Evolutionary conservation across 2,329 filamentous ascomycete genomes (phyloP).

Genomic region (Chrysosporium queenslandicum): DNA sequence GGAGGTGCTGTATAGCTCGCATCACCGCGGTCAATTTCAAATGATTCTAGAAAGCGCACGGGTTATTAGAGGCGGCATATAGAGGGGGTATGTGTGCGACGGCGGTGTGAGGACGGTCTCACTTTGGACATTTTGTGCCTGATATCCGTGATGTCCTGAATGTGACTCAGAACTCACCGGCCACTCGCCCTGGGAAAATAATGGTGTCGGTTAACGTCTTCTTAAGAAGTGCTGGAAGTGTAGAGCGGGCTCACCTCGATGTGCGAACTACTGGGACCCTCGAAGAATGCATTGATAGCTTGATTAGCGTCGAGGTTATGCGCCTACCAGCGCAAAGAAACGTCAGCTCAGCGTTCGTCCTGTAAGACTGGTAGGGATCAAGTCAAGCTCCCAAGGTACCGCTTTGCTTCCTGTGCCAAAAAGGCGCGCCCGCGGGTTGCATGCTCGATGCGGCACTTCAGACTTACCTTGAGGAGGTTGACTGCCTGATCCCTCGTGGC

Average conservation of each 20-base stretch:
- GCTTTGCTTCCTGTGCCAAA: background rate
- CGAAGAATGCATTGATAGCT: slow-evolving; percentile 41
- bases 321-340: slow-evolving; percentile 25
- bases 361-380: background rate
- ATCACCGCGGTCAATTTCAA: slow-evolving; percentile 20
- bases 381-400: background rate
- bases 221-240: background rate
- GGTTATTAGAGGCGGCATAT: background rate
- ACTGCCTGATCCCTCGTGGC: slow-evolving; percentile 33
- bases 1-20: slow-evolving; percentile 32
- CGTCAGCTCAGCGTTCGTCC: background rate
- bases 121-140: slow-evolving; percentile 7
- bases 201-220: slow-evolving; percentile 27
- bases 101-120: background rate
- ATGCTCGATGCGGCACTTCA: background rate
- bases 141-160: slow-evolving; percentile 2
- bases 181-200: slow-evolving; percentile 27
- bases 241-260: slow-evolving; percentile 23
- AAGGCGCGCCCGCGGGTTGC: background rate
- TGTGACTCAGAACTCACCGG: slow-evolving; percentile 15
- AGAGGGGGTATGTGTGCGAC: background rate
- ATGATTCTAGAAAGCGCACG: slow-evolving; percentile 9
- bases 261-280: slow-evolving; percentile 32
- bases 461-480: slow-evolving; percentile 32
- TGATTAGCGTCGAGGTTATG: slow-evolving; percentile 37